Base-by-base conservation (phyloP, 352 stramenopile genomes). In the Thalassiosira pacifica region DNA sequence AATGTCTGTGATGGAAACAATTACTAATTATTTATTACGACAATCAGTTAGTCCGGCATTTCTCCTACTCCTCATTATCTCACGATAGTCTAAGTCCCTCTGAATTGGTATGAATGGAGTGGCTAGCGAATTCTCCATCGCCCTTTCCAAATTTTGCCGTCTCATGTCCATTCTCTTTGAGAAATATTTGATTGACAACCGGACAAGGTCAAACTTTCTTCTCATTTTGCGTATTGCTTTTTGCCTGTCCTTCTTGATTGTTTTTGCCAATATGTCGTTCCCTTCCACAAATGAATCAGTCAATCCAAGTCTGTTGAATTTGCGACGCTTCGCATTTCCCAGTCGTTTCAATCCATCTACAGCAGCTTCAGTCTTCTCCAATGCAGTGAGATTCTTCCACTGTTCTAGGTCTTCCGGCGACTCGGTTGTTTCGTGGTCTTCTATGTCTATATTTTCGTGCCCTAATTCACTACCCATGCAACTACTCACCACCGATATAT, bases 181-280 rank as follows among this genome's bases (percentile, higher is more conserved):
- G 26, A 67, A 67, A 67, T 67, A 67, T 19, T 40, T 67, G 22
- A 67, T 42, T 40, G 59, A 37, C 2, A 42, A 9, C 22, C 42
- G 34, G 11, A 67, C 22, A 22, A 67, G 5, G 0, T 67, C 59
- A 40, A 18, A n/a, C 26, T 67, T 42, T 3, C 59, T 3, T 18
- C 22, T 40, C 11, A 26, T 16, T n/a, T 67, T 67, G 4, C n/a
- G 27, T 2, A 67, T 26, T 26, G 22, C 59, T 40, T 67, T 40
- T 6, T 67, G 4, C 1, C 59, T 22, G 2, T 34, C 1, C 59
- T 67, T 67, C 3, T 10, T 34, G 6, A 69, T 37, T 53, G 16
- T 1, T 24, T 69, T 69, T 27, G 9, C 10, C 59, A 66, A 26
- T 37, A 8, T 13, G 22, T 22, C 24, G 11, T 13, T n/a, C 18